Conservation (phyloP, 768 basidiomycete genomes). For the Mrakia gelida region DNA sequence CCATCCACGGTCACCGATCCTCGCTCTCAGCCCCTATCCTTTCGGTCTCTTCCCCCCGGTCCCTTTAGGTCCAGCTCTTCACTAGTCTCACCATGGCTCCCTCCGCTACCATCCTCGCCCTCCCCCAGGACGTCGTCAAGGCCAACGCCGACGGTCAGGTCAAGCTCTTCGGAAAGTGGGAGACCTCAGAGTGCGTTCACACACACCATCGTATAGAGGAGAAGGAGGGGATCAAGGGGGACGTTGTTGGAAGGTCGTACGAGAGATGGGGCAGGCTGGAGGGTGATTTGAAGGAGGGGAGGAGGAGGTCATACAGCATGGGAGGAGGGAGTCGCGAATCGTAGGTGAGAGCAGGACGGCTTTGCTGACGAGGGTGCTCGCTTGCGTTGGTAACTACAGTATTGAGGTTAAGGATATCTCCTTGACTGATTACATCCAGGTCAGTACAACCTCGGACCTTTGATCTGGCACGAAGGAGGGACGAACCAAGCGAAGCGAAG, state of each 20-base stretch:
- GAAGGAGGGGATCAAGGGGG: background rate
- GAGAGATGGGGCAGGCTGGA: background rate
- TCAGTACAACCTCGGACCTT: background rate
- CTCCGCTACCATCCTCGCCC: conserved; percentile 36
- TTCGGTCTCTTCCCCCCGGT: conserved; percentile 17
- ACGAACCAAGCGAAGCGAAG: background rate
- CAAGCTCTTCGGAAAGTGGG: conserved; percentile 99
- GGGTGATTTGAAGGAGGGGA: background rate
- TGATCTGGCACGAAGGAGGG: background rate
- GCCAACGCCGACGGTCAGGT: conserved; percentile 53
- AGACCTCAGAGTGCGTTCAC: conserved; percentile 81
- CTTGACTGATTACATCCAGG: conserved; percentile 97
- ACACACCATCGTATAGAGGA: conserved; percentile 16
- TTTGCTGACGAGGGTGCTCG: background rate
- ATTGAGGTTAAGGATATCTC: conserved; percentile 99
- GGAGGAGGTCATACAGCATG: background rate
- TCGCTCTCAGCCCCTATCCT: background rate
- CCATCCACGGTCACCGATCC: background rate
- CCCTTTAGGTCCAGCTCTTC: background rate
- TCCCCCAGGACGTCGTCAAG: conserved; percentile 46
- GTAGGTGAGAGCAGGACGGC: background rate
- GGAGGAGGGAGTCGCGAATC: background rate
- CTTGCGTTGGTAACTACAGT: conserved; percentile 48
- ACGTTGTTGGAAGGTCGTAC: background rate
- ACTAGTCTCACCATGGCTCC: conserved; percentile 27